phyloP scores from a whole-genome alignment of 2,329 filamentous ascomycete species.

The Phialophora expanda region DNA sequence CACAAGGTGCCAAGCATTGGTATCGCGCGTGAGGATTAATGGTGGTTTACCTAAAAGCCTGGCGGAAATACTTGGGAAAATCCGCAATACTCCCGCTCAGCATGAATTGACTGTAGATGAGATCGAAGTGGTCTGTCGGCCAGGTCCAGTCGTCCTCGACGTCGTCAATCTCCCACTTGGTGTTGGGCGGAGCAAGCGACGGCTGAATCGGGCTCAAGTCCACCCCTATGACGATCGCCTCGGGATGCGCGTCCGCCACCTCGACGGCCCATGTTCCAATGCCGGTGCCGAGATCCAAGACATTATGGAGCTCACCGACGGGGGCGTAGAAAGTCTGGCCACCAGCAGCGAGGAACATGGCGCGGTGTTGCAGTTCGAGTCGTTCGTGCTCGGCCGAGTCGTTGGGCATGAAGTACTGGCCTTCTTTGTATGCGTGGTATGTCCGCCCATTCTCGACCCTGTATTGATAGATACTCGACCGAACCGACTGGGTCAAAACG shows the following conservation, averaged over 20 bases:
- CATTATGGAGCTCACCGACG: slow-evolving; percentile 29
- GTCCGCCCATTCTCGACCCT: slow-evolving; percentile 34
- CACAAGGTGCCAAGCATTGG: background rate
- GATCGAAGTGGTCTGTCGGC: slow-evolving; percentile 60
- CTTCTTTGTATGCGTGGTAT: slow-evolving; percentile 38
- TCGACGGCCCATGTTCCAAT: slow-evolving; percentile 36
- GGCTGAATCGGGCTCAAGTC: slow-evolving; percentile 41
- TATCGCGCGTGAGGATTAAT: too few species aligned
- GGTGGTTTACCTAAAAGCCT: slow-evolving; percentile 30
- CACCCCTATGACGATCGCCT: slow-evolving; percentile 28
- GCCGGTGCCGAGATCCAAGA: slow-evolving; percentile 37
- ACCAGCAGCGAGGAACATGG: slow-evolving; percentile 30
- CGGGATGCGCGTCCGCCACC: slow-evolving; percentile 39
- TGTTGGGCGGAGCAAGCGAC: slow-evolving; percentile 58
- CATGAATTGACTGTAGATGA: slow-evolving; percentile 64
- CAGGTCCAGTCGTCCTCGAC: slow-evolving; percentile 64
- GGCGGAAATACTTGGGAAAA: slow-evolving; percentile 49
- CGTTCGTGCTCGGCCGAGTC: slow-evolving; percentile 47
- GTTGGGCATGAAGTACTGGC: slow-evolving; percentile 45
- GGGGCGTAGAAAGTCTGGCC: slow-evolving; percentile 28
- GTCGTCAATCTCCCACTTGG: slow-evolving; percentile 63
- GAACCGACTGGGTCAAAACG: slow-evolving; percentile 21
- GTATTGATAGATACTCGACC: slow-evolving; percentile 20
- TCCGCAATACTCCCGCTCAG: slow-evolving; percentile 60
- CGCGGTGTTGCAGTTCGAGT: slow-evolving; percentile 44